Conservation (phyloP, 108 stramenopile species). For the Schizochytrium sp. region DNA sequence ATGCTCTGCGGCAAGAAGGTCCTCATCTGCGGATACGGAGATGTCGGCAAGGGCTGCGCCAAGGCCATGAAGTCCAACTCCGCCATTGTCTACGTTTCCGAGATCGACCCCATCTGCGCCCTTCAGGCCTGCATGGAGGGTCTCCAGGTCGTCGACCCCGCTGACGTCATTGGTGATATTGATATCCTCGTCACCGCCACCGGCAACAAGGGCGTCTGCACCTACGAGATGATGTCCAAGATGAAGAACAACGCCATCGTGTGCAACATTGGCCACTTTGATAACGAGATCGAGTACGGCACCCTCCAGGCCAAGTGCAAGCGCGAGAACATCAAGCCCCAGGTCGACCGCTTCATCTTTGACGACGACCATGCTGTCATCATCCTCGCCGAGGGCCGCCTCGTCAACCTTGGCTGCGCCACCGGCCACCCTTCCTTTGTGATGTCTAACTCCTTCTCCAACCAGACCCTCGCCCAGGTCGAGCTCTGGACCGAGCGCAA, state of each 20-base stretch:
- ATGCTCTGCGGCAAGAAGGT: conserved; percentile 97
- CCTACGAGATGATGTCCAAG: conserved; percentile 82
- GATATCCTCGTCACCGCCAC: conserved; percentile 99
- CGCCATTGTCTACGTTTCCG: conserved; percentile 93
- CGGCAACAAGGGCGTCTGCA: conserved; percentile 99
- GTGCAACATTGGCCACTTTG: conserved; percentile 99
- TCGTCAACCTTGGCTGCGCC: conserved; percentile 98
- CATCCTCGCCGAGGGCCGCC: conserved; percentile 96
- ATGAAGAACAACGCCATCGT: conserved; percentile 99
- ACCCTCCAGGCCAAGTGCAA: conserved; percentile 67
- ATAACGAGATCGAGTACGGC: conserved; percentile 99
- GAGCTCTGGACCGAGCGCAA: conserved; percentile 93
- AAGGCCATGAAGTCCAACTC: conserved; percentile 95
- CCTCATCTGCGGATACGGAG: conserved; percentile 98
- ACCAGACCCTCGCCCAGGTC: conserved; percentile 97
- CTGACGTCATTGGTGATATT: conserved; percentile 65
- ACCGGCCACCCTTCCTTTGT: conserved; percentile 99
- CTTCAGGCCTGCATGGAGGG: conserved; percentile 99
- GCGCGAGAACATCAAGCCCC: conserved; percentile 99
- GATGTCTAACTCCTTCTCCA: conserved; percentile 97
- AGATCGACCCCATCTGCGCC: conserved; percentile 99
- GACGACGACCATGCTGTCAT: conserved; percentile 79
- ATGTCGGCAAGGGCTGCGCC: conserved; percentile 99
- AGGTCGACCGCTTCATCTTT: conserved; percentile 97
- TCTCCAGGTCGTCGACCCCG: conserved; percentile 82